Evolutionary conservation across 2,329 filamentous ascomycete genomes (phyloP), one percentile per base, ranked within the genome.

Genomic region (Ceratocystis harringtonii): DNA sequence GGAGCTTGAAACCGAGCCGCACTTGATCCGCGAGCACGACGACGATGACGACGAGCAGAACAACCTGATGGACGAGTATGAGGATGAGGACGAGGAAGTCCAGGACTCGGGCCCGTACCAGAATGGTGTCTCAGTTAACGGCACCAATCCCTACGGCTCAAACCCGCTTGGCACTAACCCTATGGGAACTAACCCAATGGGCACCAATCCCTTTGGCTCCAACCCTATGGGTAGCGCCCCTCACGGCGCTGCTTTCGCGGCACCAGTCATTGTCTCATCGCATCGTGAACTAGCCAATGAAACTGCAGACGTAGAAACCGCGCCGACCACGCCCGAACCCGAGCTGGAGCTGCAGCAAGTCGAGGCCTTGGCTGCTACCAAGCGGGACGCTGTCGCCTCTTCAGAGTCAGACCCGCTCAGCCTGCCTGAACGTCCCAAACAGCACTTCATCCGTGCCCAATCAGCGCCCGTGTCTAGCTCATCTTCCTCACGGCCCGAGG

Each of bases 271-370:
- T 8, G 45, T 62, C 60, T 28, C 19, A 5, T 48, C 45, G n/a
- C 41, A 62, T 5, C 61, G 30, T 3, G 61, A 62, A 28, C 60
- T 63, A 3, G 52, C 44, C 44, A 63, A 66, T 7, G 65, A 66
- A 28, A 57, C 48, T 19, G 61, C 22, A 6, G 65, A 67, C 5
- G 55, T 61, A 15, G 65, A 67, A 43, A 67, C 65, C 10, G 65
- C 65, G n/a, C 65, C 65, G 10, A 67, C 65, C 10, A 67, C 65
- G 6, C 65, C 65, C 12, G 65, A 66, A 17, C 61, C 61, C 17
- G 65, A 67, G 65, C 57, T 48, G 2, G 65, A 67, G n/a, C 25
- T 43, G 28, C n/a, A 44, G 32, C 28, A 32, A 25, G 25, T n/a
- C 17, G 52, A 58, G 8, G 52, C 52, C 7, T 2, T 17, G 15